A percentile compares a stretch with the other conserved stretches of the same genome.
These are phyloP conservation scores for Strobilomyces confusus DNA, from an alignment of 768 basidiomycete genomes.

Conservation along the genomic window DNA sequence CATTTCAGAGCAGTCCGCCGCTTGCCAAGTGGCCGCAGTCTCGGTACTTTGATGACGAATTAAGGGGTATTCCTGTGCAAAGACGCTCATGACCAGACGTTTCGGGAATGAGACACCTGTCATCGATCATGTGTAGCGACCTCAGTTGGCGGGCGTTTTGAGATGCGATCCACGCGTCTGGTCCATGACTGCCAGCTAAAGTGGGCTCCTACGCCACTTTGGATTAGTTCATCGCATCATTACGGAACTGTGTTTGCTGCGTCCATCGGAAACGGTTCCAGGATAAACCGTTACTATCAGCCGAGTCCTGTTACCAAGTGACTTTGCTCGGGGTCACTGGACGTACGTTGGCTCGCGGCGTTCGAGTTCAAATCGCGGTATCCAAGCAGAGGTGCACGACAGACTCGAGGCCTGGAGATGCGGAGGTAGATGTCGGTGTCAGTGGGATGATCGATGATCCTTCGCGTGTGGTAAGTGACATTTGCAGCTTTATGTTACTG, in stretches of 20 bases:
- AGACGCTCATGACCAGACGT: not conserved
- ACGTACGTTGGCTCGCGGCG: not conserved
- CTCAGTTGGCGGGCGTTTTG: slow-evolving; percentile 2
- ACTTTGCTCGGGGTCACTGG: not conserved
- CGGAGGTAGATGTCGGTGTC: too few relatives aligned
- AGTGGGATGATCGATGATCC: too few relatives aligned
- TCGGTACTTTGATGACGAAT: not conserved
- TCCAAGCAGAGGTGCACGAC: not conserved
- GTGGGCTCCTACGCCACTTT: not conserved
- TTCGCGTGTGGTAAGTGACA: not conserved
- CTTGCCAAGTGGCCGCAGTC: not conserved
- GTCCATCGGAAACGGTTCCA: not conserved
- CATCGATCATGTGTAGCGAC: not conserved
- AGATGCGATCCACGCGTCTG: not conserved
- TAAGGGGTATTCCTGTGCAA: not conserved
- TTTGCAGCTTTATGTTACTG: not conserved
- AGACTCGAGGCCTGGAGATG: not conserved
- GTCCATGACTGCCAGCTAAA: not conserved
- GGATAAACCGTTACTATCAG: not conserved
- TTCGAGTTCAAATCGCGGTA: not conserved
- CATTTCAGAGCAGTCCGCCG: not conserved
- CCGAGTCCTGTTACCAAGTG: not conserved
- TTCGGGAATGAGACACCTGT: not conserved
- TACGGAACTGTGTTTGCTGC: not conserved
- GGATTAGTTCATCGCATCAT: not conserved